A percentile compares a stretch with the other conserved stretches of the same genome.
Conservation (phyloP, 371 early-diverging fungal genomes). For the Aphelidium insulamus region DNA sequence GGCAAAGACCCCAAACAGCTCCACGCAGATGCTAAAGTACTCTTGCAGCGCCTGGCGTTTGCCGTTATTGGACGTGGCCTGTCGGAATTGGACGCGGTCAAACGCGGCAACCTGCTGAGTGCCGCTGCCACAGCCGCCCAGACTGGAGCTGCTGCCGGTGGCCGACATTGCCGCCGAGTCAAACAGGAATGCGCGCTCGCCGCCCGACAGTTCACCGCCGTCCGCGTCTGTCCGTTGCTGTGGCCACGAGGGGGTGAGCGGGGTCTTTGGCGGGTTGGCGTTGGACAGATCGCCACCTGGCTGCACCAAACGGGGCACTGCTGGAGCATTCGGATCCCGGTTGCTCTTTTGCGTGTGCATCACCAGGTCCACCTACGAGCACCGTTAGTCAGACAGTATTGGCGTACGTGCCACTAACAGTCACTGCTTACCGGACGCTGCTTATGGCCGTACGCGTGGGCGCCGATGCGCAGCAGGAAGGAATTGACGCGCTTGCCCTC, state of each 20-base stretch:
- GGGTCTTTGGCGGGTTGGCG: constrained; percentile 4
- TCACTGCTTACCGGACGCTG: too few relatives aligned
- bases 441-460: constrained; percentile 8
- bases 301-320: too few relatives aligned
- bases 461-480: constrained; percentile 9
- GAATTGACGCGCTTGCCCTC: constrained; percentile 1
- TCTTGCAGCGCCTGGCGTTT: constrained; percentile 16
- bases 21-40: constrained; percentile 10
- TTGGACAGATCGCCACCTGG: too few relatives aligned
- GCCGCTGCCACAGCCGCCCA: too few relatives aligned
- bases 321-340: too few relatives aligned
- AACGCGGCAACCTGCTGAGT: constrained; percentile 6
- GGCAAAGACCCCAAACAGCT: constrained; percentile 2
- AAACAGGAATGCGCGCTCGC: neutral
- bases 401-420: too few relatives aligned
- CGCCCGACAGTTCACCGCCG: constrained; percentile 10
- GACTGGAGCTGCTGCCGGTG: too few relatives aligned
- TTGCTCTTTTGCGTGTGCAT: too few relatives aligned
- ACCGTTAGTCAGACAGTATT: too few relatives aligned
- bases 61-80: constrained; percentile 21
- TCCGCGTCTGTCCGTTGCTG: constrained; percentile 22
- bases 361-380: too few relatives aligned
- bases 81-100: constrained; percentile 24
- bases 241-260: constrained; percentile 18
- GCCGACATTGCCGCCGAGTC: neutral